phyloP scores from a whole-genome alignment of 2,329 filamentous ascomycete genomes.

The Fusarium nelsonii region DNA sequence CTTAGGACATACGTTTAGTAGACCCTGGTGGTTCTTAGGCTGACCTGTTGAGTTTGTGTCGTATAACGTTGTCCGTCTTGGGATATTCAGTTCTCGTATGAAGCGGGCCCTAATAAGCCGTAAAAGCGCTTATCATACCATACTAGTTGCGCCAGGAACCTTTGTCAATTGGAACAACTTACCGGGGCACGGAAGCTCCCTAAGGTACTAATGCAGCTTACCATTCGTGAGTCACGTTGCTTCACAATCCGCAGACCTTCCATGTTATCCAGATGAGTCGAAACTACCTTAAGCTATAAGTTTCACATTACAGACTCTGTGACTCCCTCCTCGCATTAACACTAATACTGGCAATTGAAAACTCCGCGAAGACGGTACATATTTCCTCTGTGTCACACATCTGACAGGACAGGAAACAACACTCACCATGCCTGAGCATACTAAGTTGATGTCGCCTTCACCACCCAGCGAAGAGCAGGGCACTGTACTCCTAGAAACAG shows the following conservation, averaged over 20 bases:
- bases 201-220: not conserved
- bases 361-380: not conserved
- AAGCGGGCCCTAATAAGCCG: not conserved
- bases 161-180: conserved; percentile 14
- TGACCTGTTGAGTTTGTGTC: not conserved
- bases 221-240: not conserved
- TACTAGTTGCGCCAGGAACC: conserved; percentile 6
- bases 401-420: not conserved
- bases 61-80: not conserved
- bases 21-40: not conserved
- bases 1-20: not conserved
- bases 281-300: not conserved
- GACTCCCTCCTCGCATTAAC: not conserved
- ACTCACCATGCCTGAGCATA: conserved; percentile 30
- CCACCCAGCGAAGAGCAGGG: conserved; percentile 48
- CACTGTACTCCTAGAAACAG: conserved; percentile 50
- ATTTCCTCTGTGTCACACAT: not conserved
- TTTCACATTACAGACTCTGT: not conserved
- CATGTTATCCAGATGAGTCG: not conserved
- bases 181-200: not conserved
- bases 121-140: not conserved
- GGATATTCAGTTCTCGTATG: not conserved
- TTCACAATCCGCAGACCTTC: not conserved
- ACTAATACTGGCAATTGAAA: not conserved
- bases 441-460: conserved; percentile 39